These are phyloP conservation scores for Neofusicoccum kwambonambiense DNA, from an alignment of 2,329 filamentous ascomycete species.

Conservation along the genomic window DNA sequence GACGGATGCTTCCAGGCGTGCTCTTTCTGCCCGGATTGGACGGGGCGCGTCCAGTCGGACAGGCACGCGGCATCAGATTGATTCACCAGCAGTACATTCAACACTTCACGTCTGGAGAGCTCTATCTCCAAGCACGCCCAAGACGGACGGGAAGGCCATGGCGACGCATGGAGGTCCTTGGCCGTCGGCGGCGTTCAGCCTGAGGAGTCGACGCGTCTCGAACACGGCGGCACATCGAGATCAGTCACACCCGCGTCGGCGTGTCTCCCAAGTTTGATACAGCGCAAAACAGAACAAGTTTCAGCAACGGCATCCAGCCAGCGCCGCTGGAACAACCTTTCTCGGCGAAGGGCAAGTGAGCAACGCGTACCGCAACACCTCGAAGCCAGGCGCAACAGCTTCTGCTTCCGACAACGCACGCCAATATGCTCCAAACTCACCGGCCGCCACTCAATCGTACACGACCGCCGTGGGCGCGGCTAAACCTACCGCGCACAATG, in stretches of 20 bases:
- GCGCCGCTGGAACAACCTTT: not conserved
- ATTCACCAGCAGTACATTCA: not conserved
- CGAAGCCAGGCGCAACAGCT: not conserved
- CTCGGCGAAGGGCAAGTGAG: not conserved
- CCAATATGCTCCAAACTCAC: conserved; percentile 1
- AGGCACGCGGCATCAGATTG: not conserved
- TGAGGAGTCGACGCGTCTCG: not conserved
- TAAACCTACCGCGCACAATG: not conserved
- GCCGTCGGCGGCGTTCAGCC: not conserved
- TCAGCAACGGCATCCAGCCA: conserved; percentile 1
- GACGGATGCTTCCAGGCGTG: not conserved
- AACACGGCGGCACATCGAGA: not conserved
- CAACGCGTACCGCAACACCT: not conserved
- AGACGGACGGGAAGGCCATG: not conserved
- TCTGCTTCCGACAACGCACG: not conserved
- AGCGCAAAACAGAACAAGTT: conserved; percentile 14
- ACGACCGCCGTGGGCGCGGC: not conserved
- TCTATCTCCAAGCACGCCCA: not conserved
- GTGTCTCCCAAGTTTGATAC: not conserved
- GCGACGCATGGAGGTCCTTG: not conserved
- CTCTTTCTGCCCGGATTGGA: not conserved
- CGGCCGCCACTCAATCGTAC: not conserved
- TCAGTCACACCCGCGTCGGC: not conserved
- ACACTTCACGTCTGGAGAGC: not conserved
- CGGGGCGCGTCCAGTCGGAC: not conserved